These are phyloP conservation scores for Talaromyces adpressus DNA, from an alignment of 495 filamentous ascomycete species.

Conservation along the genomic window DNA sequence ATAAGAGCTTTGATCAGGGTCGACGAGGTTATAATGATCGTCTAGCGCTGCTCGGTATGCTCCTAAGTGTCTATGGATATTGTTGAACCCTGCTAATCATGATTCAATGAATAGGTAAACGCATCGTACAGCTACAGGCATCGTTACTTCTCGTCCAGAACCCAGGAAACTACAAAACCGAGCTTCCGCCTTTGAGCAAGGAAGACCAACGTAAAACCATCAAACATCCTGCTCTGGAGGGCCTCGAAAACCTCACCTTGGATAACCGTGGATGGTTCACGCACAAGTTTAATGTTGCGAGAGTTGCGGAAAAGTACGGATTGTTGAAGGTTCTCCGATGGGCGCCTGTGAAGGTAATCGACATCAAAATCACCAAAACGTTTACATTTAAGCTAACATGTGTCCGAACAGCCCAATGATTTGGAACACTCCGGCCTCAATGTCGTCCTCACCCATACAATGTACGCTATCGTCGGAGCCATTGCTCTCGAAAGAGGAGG, in stretches of 20 bases:
- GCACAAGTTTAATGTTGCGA: slow-evolving; percentile 51
- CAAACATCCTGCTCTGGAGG: slow-evolving; percentile 63
- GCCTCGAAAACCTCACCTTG: slow-evolving; percentile 58
- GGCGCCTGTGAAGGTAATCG: slow-evolving; percentile 66
- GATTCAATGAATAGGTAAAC: slow-evolving; percentile 50
- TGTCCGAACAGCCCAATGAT: slow-evolving; percentile 53
- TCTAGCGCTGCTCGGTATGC: slow-evolving; percentile 82
- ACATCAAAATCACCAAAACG: too few relatives aligned
- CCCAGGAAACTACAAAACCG: slow-evolving; percentile 17
- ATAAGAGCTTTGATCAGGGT: slow-evolving; percentile 97
- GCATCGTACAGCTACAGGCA: slow-evolving; percentile 72
- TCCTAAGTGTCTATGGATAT: background rate
- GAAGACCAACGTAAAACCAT: slow-evolving; percentile 57
- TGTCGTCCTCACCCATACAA: slow-evolving; percentile 60
- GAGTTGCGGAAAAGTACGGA: slow-evolving; percentile 61
- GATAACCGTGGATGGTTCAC: slow-evolving; percentile 44
- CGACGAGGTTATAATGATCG: slow-evolving; percentile 90
- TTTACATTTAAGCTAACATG: background rate
- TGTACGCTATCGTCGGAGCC: slow-evolving; percentile 85
- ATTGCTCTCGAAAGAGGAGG: slow-evolving; percentile 80
- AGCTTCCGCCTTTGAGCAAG: slow-evolving; percentile 15
- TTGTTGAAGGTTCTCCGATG: slow-evolving; percentile 72
- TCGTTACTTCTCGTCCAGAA: slow-evolving; percentile 62
- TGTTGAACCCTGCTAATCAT: slow-evolving; percentile 1
- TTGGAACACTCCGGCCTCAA: slow-evolving; percentile 64